Percentiles rank a stretch among this genome's conserved stretches.
Conservation (phyloP, 495 filamentous ascomycete genomes). For the Xylaria telfairii region DNA sequence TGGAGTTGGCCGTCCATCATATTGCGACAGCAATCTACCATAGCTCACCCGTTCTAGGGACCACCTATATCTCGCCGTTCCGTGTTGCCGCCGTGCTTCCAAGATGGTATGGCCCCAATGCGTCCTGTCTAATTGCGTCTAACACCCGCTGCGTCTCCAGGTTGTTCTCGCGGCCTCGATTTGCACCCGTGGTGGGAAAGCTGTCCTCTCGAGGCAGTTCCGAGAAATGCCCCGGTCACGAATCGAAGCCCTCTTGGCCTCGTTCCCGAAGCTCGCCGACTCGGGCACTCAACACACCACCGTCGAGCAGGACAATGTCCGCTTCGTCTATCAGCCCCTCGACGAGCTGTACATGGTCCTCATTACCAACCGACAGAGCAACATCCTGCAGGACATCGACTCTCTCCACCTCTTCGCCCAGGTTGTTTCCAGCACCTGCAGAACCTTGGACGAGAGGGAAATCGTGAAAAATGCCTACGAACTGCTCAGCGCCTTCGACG, state of each 20-base stretch:
- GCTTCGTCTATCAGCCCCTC: conserved; percentile 97
- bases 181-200: conserved; percentile 97
- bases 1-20: neutral
- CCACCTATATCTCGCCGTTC: conserved; percentile 4
- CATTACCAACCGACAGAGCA: conserved; percentile 98
- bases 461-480: conserved; percentile 95
- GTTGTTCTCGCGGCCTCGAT: conserved; percentile 98
- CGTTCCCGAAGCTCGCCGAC: conserved; percentile 95
- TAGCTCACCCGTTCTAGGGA: conserved; percentile 23
- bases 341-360: conserved; percentile 99
- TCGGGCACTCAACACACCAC: conserved; percentile 95
- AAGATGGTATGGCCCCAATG: conserved; percentile 33
- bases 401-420: conserved; percentile 96
- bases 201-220: conserved; percentile 95
- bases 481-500: conserved; percentile 93
- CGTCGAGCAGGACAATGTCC: conserved; percentile 98
- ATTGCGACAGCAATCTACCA: conserved; percentile 29
- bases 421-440: conserved; percentile 94
- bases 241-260: conserved; percentile 93
- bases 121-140: conserved; percentile 22
- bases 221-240: conserved; percentile 93
- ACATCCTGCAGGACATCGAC: conserved; percentile 98
- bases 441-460: conserved; percentile 92
- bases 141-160: conserved; percentile 51
- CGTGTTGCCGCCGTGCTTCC: neutral